These are phyloP conservation scores for Phytophthora citricola DNA, from an alignment of 352 stramenopile genomes.

Conservation along the genomic window DNA sequence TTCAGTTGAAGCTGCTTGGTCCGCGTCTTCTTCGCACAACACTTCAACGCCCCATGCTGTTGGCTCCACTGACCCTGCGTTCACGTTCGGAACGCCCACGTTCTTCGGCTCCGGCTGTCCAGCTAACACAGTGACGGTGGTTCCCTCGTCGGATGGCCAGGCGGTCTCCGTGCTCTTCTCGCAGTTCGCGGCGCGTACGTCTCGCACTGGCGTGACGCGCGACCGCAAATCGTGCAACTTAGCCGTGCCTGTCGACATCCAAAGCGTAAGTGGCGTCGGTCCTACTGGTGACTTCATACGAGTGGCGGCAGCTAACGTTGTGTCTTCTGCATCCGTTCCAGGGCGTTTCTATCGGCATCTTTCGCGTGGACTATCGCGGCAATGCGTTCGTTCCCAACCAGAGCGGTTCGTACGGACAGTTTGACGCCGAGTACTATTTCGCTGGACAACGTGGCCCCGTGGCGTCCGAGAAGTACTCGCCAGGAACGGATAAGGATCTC, in stretches of 20 bases:
- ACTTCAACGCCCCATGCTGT: constrained; percentile 9
- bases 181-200: constrained; percentile 36
- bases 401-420: constrained; percentile 46
- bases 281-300: constrained; percentile 8
- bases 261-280: constrained; percentile 29
- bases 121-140: constrained; percentile 28
- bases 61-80: constrained; percentile 19
- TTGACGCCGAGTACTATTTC: constrained; percentile 68
- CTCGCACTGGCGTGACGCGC: constrained; percentile 31
- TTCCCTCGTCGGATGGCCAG: constrained; percentile 39
- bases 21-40: constrained; percentile 3
- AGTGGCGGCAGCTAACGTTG: constrained; percentile 4
- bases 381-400: constrained; percentile 47
- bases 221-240: constrained; percentile 52
- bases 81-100: constrained; percentile 31
- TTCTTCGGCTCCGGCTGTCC: constrained; percentile 40
- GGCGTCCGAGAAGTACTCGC: constrained; percentile 37
- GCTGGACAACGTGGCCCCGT: constrained; percentile 49
- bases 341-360: constrained; percentile 45
- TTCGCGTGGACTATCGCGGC: constrained; percentile 56
- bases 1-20: background rate
- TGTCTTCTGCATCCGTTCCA: constrained; percentile 12
- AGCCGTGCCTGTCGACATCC: constrained; percentile 49
- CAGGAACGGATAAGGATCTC: constrained; percentile 46
- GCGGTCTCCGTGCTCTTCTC: constrained; percentile 41